Conservation (phyloP, 805 yeast genomes). For the Candida schatavii region DNA sequence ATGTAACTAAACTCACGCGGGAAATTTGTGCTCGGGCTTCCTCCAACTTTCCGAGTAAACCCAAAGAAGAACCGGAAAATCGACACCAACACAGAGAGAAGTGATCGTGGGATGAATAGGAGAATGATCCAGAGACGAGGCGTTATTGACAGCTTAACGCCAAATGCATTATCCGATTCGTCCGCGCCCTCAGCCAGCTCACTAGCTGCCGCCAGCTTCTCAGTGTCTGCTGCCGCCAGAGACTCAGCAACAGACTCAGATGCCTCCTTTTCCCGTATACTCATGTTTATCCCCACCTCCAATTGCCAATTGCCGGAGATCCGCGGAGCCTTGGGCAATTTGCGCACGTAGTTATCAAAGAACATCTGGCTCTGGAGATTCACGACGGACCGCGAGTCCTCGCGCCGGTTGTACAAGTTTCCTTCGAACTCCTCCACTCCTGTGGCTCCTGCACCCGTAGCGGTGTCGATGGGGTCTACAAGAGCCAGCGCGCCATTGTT, state of each 20-base stretch:
- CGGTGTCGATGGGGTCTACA: not conserved
- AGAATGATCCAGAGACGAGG: constrained; percentile 51
- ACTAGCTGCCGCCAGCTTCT: not conserved
- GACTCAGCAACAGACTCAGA: constrained; percentile 3
- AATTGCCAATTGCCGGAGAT: constrained; percentile 41
- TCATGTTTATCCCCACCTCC: constrained; percentile 38
- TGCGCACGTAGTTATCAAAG: constrained; percentile 28
- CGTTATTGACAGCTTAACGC: constrained; percentile 7
- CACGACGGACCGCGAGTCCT: constrained; percentile 5
- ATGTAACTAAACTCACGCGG: constrained; percentile 28
- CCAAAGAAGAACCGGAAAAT: constrained; percentile 26
- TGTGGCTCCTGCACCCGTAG: constrained; percentile 11
- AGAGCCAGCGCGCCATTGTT: not conserved
- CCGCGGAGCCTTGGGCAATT: constrained; percentile 38
- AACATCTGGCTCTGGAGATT: constrained; percentile 28
- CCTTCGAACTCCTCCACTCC: constrained; percentile 5
- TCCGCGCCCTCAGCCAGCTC: not conserved
- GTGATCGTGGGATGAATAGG: constrained; percentile 52
- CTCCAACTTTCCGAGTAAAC: constrained; percentile 3
- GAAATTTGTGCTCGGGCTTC: constrained; percentile 14
- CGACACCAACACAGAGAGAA: constrained; percentile 42
- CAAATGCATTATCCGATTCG: not conserved
- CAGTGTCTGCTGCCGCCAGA: constrained; percentile 3
- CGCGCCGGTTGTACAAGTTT: constrained; percentile 1
- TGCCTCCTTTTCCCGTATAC: constrained; percentile 19